Base-by-base conservation (phyloP, 73 alveolate species). In the Paramecium pentaurelia region DNA sequence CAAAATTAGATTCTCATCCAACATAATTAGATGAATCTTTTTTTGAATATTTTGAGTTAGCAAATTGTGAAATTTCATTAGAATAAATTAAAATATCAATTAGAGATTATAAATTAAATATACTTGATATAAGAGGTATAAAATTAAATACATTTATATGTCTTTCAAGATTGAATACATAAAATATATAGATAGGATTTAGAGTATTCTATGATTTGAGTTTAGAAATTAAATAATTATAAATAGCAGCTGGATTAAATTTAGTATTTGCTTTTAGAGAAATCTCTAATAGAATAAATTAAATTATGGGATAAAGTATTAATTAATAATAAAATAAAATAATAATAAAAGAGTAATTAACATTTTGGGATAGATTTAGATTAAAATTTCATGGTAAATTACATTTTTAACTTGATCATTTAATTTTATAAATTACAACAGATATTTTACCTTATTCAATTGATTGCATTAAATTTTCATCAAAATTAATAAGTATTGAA, bases 341-440 rank as follows among this genome's bases (percentile, higher is more conserved):
- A n/a, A n/a, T 38, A 12, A 38, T 38, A 30, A 75, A 38, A 38
- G 60, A 36, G 18, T 36, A 80, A 45, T 27, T 80, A 8, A 14
- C 91, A 3, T 80, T 80, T 47, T 80, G 91, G 91, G 91, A 80
- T 80, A 80, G 91, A 80, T 42, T 80, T 27, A 80, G 91, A 80
- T 49, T 80, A 36, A 40, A 45, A 44, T 80, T 80, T 22, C 91
- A 80, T 47, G 91, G 91, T 1, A 80, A 49, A 80, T 8, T 80
- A 1, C 32, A 25, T 8, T 27, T 49, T 16, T 16, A 40, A 27
- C 30, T 40, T 5, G 47, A 80, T 8, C 71, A 44, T 32, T 27
- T 80, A 45, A 44, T 27, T 32, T 18, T 47, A 47, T 10, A 80
- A 27, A 44, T 80, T 8, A 32, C 51, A 20, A 80, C 91, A 6